A percentile compares a stretch with the other conserved stretches of the same genome.
These are phyloP conservation scores for Colletotrichum incanum DNA, from an alignment of 2,329 filamentous ascomycete species.

Conservation along the genomic window DNA sequence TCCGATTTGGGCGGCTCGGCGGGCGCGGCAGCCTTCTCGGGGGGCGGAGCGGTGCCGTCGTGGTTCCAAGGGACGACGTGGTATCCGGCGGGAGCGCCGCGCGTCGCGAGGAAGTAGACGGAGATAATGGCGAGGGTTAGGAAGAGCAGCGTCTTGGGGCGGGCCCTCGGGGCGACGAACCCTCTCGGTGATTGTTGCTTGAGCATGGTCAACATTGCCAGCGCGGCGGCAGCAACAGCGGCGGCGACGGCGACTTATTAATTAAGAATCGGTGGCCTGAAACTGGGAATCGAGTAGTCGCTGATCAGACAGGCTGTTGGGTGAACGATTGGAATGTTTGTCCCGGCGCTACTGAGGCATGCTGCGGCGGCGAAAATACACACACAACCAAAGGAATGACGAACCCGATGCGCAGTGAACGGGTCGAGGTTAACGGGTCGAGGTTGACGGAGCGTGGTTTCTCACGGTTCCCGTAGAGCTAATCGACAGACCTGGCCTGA, in stretches of 20 bases:
- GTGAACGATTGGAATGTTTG: conserved; percentile 19
- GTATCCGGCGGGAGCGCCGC: conserved; percentile 52
- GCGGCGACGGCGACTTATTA: conserved; percentile 2
- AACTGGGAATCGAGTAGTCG: not conserved
- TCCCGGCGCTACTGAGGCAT: conserved; percentile 40
- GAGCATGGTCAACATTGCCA: conserved; percentile 48
- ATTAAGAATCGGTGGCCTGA: conserved; percentile 12
- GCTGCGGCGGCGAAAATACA: conserved; percentile 24
- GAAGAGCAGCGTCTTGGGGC: conserved; percentile 60
- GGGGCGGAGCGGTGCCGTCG: conserved; percentile 21
- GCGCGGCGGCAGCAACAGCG: conserved; percentile 12
- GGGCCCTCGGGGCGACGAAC: conserved; percentile 52
- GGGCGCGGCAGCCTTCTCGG: conserved; percentile 26
- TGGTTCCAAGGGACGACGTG: conserved; percentile 54
- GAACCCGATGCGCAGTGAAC: conserved; percentile 7
- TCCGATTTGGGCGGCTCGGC: conserved; percentile 40
- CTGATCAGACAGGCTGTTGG: conserved; percentile 20
- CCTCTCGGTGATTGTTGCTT: conserved; percentile 43
- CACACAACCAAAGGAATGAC: conserved; percentile 29
- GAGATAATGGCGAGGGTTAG: conserved; percentile 57
- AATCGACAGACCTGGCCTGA: conserved; percentile 28
- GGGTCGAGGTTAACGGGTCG: conserved; percentile 11
- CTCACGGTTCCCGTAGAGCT: conserved; percentile 3
- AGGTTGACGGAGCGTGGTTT: conserved; percentile 11
- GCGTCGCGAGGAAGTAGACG: conserved; percentile 62